Conservation (phyloP, 306 rosid genomes). For the Comarum palustre region DNA sequence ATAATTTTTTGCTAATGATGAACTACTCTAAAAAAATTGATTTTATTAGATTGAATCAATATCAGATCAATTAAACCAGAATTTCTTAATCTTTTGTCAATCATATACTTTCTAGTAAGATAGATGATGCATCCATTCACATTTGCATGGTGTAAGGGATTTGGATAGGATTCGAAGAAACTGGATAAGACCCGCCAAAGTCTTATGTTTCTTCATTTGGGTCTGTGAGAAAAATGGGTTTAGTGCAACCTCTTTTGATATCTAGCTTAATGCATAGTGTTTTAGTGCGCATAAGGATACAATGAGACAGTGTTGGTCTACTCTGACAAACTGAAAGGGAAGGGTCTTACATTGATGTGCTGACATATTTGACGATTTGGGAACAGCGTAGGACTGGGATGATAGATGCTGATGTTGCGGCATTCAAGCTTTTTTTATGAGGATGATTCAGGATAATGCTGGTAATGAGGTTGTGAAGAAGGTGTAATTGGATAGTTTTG, state of each 20-base stretch:
- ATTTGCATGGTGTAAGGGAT: too few relatives aligned
- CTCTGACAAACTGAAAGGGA: slow-evolving; percentile 55
- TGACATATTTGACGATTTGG: slow-evolving; percentile 40
- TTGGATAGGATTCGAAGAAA: slow-evolving; percentile 36
- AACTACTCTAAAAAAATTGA: background rate
- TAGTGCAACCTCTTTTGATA: slow-evolving; percentile 48
- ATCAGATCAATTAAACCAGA: background rate
- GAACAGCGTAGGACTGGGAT: slow-evolving; percentile 42
- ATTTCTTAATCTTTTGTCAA: too few relatives aligned
- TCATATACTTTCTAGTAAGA: too few relatives aligned
- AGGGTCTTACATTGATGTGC: slow-evolving; percentile 62
- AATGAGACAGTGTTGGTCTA: slow-evolving; percentile 66
- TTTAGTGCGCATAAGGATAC: slow-evolving; percentile 39
- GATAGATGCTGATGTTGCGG: slow-evolving; percentile 44
- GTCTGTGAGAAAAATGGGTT: slow-evolving; percentile 49
- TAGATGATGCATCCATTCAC: too few relatives aligned
- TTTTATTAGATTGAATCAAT: background rate
- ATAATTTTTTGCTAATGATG: too few relatives aligned
- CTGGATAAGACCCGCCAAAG: slow-evolving; percentile 54
- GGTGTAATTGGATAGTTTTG: slow-evolving; percentile 55
- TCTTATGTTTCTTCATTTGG: slow-evolving; percentile 74
- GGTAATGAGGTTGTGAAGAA: slow-evolving; percentile 46
- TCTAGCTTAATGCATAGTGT: slow-evolving; percentile 59
- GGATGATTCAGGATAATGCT: slow-evolving; percentile 55
- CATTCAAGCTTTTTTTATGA: slow-evolving; percentile 42